phyloP scores from a whole-genome alignment of 1,284 basidiomycete genomes.

The Coriolopsis trogii region DNA sequence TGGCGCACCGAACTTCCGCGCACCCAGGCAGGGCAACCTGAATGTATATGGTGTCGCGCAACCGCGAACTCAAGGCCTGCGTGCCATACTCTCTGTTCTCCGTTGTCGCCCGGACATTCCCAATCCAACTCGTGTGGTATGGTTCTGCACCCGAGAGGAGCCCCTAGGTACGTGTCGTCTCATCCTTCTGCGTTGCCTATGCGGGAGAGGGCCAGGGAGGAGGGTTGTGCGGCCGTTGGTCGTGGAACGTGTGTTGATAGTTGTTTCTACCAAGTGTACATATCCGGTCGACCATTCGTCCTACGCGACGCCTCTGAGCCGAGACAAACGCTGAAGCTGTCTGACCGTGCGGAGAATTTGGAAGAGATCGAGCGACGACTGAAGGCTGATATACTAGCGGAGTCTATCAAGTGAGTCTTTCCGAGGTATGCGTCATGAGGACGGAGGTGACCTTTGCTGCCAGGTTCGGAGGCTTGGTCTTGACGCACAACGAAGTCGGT shows the following conservation, averaged over 20 bases:
- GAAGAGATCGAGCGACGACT: conserved; percentile 93
- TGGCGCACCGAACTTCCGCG: conserved; percentile 96
- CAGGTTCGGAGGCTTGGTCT: conserved; percentile 87
- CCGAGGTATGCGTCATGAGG: background rate
- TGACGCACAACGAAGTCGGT: conserved; percentile 93
- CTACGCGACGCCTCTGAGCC: conserved; percentile 92
- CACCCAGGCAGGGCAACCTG: conserved; percentile 73
- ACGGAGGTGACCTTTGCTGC: background rate
- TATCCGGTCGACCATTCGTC: conserved; percentile 94
- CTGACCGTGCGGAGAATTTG: conserved; percentile 92
- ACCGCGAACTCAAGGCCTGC: conserved; percentile 90
- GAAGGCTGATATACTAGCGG: conserved; percentile 93
- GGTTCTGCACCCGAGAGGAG: conserved; percentile 86
- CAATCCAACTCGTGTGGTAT: conserved; percentile 74
- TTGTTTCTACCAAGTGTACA: conserved; percentile 63
- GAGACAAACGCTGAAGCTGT: conserved; percentile 79
- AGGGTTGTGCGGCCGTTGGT: too few relatives aligned
- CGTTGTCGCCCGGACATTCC: conserved; percentile 70
- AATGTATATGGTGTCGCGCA: conserved; percentile 96
- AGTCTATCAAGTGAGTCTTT: conserved; percentile 67
- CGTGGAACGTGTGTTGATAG: conserved; percentile 14
- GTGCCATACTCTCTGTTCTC: conserved; percentile 89
- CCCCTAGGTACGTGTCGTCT: conserved; percentile 70
- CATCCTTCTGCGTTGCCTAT: background rate
- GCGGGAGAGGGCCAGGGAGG: background rate